phyloP scores from a whole-genome alignment of 2,329 filamentous ascomycete species.

The Byssochlamys sp. region DNA sequence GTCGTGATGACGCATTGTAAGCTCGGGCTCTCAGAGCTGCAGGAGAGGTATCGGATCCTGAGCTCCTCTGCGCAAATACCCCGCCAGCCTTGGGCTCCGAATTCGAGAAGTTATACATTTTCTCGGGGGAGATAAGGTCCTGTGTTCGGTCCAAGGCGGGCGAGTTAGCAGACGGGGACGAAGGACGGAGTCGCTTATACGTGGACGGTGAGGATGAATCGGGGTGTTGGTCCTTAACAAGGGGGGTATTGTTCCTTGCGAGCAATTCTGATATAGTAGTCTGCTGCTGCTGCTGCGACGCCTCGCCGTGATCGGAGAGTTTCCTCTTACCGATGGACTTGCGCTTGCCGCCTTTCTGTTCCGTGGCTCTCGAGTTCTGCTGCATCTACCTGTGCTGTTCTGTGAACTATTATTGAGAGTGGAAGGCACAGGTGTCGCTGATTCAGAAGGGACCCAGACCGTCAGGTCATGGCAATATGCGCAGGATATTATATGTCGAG shows the following conservation, averaged over 20 bases:
- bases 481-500: not conserved
- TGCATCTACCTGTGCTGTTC: constrained; percentile 33
- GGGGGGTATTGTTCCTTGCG: constrained; percentile 19
- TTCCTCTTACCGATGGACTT: constrained; percentile 35
- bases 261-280: constrained; percentile 38
- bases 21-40: constrained; percentile 12
- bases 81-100: constrained; percentile 27
- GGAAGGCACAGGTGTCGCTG: not conserved
- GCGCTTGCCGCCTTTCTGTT: constrained; percentile 35
- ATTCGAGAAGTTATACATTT: constrained; percentile 47
- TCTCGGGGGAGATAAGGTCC: constrained; percentile 25
- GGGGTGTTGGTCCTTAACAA: constrained; percentile 7
- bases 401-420: not conserved
- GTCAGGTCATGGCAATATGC: constrained; percentile 11
- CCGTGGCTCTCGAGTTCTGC: constrained; percentile 28
- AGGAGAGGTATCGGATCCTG: constrained; percentile 21
- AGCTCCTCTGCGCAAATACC: constrained; percentile 40
- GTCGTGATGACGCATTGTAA: constrained; percentile 25
- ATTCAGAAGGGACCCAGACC: not conserved
- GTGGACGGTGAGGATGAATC: constrained; percentile 17
- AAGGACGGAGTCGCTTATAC: constrained; percentile 34
- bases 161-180: constrained; percentile 15
- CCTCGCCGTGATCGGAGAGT: constrained; percentile 25
- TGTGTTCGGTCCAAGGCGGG: constrained; percentile 5
- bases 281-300: constrained; percentile 31